Conservation (phyloP, 2,329 filamentous ascomycete genomes). For the Pyricularia grisea region DNA sequence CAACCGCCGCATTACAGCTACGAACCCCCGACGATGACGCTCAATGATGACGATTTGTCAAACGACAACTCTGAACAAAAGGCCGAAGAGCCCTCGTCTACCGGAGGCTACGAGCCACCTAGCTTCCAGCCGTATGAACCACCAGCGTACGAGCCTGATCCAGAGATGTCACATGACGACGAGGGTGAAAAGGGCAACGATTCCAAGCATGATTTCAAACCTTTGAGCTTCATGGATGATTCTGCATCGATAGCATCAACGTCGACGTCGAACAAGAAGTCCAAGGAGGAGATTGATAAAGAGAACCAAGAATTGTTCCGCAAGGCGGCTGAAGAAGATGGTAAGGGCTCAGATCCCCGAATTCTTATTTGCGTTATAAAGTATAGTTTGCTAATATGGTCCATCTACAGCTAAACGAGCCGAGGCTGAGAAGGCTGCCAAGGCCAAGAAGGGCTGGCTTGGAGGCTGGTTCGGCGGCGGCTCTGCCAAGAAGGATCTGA, state of each 20-base stretch:
- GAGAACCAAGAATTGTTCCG: constrained; percentile 81
- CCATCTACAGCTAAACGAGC: constrained; percentile 47
- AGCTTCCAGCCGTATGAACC: constrained; percentile 54
- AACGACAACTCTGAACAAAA: constrained; percentile 8
- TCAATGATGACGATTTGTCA: constrained; percentile 14
- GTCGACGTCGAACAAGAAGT: constrained; percentile 28
- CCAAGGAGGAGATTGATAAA: constrained; percentile 59
- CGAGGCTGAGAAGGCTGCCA: constrained; percentile 37
- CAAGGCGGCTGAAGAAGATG: constrained; percentile 70
- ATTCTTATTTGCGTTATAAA: not conserved
- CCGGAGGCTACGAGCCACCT: constrained; percentile 49
- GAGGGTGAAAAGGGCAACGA: constrained; percentile 30
- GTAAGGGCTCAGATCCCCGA: constrained; percentile 29
- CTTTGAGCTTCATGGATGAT: not conserved
- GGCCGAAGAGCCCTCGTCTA: constrained; percentile 17
- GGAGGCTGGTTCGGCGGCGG: constrained; percentile 75
- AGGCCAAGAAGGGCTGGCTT: constrained; percentile 63
- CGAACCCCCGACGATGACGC: constrained; percentile 32
- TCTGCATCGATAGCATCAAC: not conserved
- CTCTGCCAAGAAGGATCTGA: constrained; percentile 51
- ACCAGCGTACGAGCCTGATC: constrained; percentile 22
- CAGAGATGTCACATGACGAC: constrained; percentile 15
- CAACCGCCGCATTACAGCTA: constrained; percentile 42
- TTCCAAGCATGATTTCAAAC: constrained; percentile 27
- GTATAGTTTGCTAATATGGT: not conserved